Conservation (phyloP, 2,329 filamentous ascomycete genomes). For the Talaromyces sp. region DNA sequence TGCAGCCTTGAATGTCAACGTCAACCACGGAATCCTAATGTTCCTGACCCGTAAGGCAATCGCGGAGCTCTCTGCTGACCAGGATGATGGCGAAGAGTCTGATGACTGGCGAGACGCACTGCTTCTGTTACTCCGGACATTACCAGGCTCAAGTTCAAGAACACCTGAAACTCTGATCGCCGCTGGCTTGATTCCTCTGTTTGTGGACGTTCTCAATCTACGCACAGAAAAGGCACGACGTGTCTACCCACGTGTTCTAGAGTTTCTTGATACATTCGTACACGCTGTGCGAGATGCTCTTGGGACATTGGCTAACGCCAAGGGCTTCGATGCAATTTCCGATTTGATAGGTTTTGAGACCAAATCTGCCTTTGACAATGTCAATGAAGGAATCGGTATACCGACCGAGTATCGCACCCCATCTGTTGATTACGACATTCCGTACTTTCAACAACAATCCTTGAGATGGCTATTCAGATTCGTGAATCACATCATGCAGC, state of each 20-base stretch:
- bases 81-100: constrained; percentile 57
- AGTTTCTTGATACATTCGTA: constrained; percentile 83
- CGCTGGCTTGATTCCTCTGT: constrained; percentile 81
- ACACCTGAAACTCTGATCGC: constrained; percentile 81
- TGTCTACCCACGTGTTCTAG: constrained; percentile 77
- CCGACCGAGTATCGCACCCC: constrained; percentile 69
- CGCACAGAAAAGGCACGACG: constrained; percentile 78
- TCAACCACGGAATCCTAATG: constrained; percentile 91
- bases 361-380: constrained; percentile 62
- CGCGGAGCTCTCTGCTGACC: constrained; percentile 67
- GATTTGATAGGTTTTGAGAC: constrained; percentile 79
- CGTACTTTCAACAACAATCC: constrained; percentile 89
- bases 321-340: constrained; percentile 86
- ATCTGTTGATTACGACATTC: constrained; percentile 87
- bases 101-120: constrained; percentile 89
- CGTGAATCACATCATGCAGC: constrained; percentile 87
- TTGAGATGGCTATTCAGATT: constrained; percentile 94
- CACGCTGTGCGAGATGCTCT: constrained; percentile 83
- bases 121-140: constrained; percentile 79
- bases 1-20: constrained; percentile 87
- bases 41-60: constrained; percentile 91
- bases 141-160: constrained; percentile 67
- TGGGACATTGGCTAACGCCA: constrained; percentile 72
- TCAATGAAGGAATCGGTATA: constrained; percentile 69
- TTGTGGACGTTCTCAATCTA: constrained; percentile 82